Base-by-base conservation (phyloP, 1,284 basidiomycete species). In the Ustilago lituana region DNA sequence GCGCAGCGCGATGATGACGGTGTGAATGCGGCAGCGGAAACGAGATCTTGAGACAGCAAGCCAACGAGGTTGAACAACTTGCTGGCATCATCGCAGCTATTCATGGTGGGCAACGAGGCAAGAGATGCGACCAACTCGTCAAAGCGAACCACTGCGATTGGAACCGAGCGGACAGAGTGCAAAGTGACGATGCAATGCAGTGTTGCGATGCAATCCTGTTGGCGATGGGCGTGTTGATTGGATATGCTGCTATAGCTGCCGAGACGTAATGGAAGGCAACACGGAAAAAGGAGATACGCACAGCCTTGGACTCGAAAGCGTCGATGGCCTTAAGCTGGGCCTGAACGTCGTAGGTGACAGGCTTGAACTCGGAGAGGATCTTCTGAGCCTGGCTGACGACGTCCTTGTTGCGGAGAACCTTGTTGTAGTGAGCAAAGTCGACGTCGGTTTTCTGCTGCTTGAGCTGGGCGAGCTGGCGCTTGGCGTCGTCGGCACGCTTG, bases 271-370 rank as follows among this genome's bases (percentile, higher is more conserved):
- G n/a, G 22, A 17, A 19, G 20, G 48, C 9, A 17, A 26, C 5
- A 24, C 26, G 37, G 12, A 17, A 23, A 5, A 23, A 32, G 35
- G 20, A 6, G 32, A 60, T 68, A 77, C 74, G 40, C 54, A 97
- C 94, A 74, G 96, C 96, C 86, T 95, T 97, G 74, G 88, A 86
- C 87, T 98, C 93, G 84, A 98, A 99, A 52, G 93, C 90, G 83
- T 96, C 93, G 76, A 99, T 96, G 48, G 93, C 93, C 85, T 94
- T 96, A 84, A 97, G 83, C 84, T 96, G 93, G 69, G 92, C 87
- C 80, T 84, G 85, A 62, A 95, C 91, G 82, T 99, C 95, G 85
- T 98, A 98, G n/a, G 91, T 91, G 60, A 93, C 90, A 27, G 96
- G 93, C 86, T 96, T 96, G 88, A 97, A 98, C 37, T 89, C 88